Evolutionary conservation across 2,329 filamentous ascomycete genomes (phyloP).

Genomic region (Neopestalotiopsis sp.): DNA sequence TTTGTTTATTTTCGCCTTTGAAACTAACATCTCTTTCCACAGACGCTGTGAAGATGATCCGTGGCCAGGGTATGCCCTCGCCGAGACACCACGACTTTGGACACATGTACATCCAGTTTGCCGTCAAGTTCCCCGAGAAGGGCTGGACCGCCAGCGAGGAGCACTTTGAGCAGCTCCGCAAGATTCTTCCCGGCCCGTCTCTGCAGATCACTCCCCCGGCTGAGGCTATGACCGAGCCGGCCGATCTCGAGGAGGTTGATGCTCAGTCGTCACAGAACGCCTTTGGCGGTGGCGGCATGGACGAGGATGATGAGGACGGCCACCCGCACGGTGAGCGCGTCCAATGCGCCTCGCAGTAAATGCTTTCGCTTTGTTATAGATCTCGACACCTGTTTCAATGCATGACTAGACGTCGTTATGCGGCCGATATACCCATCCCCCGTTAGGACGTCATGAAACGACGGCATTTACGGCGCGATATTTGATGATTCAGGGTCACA

Average conservation of each 20-base stretch:
- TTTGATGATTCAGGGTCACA: conserved; percentile 28
- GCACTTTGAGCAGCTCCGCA: conserved; percentile 80
- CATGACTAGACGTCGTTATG: conserved; percentile 15
- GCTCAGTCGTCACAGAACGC: conserved; percentile 70
- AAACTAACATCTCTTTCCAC: conserved; percentile 27
- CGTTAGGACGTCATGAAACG: conserved; percentile 20
- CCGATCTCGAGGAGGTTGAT: conserved; percentile 85
- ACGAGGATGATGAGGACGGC: conserved; percentile 80
- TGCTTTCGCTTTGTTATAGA: conserved; percentile 22
- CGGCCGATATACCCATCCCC: conserved; percentile 1
- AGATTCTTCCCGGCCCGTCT: conserved; percentile 76
- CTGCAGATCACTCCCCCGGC: conserved; percentile 71
- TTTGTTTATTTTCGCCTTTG: background rate
- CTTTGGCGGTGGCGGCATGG: conserved; percentile 69
- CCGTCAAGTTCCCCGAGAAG: conserved; percentile 93
- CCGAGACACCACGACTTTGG: conserved; percentile 93
- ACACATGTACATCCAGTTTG: conserved; percentile 97
- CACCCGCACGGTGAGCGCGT: conserved; percentile 79
- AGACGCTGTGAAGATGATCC: conserved; percentile 93
- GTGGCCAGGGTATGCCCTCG: conserved; percentile 97
- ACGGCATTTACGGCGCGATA: conserved; percentile 37
- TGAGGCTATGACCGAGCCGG: conserved; percentile 92
- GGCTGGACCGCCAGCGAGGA: conserved; percentile 69
- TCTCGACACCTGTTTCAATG: conserved; percentile 19
- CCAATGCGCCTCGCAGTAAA: conserved; percentile 87